phyloP scores from a whole-genome alignment of 345 rosid genomes.

The Triadica sebifera region DNA sequence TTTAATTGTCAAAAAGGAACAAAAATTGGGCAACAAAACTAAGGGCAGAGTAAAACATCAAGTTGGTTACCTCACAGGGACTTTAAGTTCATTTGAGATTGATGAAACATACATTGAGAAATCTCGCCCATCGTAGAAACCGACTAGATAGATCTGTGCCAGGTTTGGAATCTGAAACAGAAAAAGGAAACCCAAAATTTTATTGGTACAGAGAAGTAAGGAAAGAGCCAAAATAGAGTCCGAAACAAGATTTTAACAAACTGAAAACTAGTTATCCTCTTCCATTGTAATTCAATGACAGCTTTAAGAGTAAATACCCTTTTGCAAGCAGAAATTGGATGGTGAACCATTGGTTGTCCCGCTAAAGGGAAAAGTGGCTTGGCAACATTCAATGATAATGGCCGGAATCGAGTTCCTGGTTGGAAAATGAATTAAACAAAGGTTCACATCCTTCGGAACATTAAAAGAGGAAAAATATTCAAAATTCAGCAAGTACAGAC shows the following conservation, averaged over 20 bases:
- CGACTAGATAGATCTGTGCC: conserved; percentile 35
- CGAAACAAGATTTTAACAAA: conserved; percentile 3
- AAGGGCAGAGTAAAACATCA: conserved; percentile 6
- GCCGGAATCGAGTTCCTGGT: conserved; percentile 85
- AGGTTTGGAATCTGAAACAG: conserved; percentile 35
- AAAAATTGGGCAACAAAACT: conserved; percentile 2
- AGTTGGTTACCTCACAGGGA: conserved; percentile 29
- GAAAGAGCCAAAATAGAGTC: not conserved
- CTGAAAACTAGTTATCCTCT: not conserved
- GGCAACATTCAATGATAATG: conserved; percentile 81
- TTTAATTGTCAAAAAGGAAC: not conserved
- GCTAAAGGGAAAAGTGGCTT: conserved; percentile 93
- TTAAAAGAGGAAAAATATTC: not conserved
- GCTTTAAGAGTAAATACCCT: conserved; percentile 43
- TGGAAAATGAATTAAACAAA: not conserved
- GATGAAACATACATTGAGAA: conserved; percentile 35
- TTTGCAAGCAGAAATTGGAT: conserved; percentile 96
- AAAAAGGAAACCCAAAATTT: not conserved
- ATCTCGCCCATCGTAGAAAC: conserved; percentile 37
- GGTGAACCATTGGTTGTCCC: conserved; percentile 96
- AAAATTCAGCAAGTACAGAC: not conserved
- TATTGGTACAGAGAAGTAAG: not conserved
- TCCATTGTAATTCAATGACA: not conserved
- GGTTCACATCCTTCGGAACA: not conserved
- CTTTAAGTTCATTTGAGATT: conserved; percentile 33